Conservation (phyloP, 2,329 filamentous ascomycete genomes). For the Arthrobotrys pseudoclavata region DNA sequence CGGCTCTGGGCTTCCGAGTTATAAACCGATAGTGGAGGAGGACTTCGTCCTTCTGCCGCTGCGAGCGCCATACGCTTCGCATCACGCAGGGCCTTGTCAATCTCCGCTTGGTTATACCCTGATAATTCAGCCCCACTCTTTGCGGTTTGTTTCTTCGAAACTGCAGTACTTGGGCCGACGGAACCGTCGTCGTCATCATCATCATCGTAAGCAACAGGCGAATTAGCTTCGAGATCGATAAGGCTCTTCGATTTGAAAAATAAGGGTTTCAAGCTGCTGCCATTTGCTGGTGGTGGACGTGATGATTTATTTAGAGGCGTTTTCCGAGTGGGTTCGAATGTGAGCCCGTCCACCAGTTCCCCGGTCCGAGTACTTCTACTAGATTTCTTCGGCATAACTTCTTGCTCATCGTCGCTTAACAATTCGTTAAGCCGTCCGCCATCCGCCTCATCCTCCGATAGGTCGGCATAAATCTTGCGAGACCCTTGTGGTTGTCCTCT, state of each 20-base stretch:
- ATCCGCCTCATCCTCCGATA: conserved; percentile 48
- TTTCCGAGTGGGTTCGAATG: conserved; percentile 39
- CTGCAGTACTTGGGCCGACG: neutral
- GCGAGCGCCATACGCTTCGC: conserved; percentile 55
- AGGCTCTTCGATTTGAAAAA: neutral
- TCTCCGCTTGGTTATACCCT: conserved; percentile 27
- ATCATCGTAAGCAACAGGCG: conserved; percentile 7
- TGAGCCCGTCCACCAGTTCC: conserved; percentile 56
- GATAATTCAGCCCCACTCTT: neutral
- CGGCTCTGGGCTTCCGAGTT: conserved; percentile 47
- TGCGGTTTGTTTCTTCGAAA: neutral
- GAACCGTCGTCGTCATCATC: conserved; percentile 24
- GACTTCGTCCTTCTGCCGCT: conserved; percentile 49
- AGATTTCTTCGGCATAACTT: conserved; percentile 57
- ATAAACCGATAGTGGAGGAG: conserved; percentile 44
- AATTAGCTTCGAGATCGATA: neutral
- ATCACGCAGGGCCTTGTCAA: conserved; percentile 44
- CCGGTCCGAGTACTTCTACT: conserved; percentile 55
- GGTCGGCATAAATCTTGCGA: conserved; percentile 32
- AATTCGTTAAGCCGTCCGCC: conserved; percentile 27
- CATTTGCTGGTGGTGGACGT: neutral
- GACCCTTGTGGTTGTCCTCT: conserved; percentile 44
- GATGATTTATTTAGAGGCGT: conserved; percentile 48
- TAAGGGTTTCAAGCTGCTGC: neutral
- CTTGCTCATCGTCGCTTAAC: conserved; percentile 44